phyloP scores from a whole-genome alignment of 768 basidiomycete genomes.

The Grammothele lineata region DNA sequence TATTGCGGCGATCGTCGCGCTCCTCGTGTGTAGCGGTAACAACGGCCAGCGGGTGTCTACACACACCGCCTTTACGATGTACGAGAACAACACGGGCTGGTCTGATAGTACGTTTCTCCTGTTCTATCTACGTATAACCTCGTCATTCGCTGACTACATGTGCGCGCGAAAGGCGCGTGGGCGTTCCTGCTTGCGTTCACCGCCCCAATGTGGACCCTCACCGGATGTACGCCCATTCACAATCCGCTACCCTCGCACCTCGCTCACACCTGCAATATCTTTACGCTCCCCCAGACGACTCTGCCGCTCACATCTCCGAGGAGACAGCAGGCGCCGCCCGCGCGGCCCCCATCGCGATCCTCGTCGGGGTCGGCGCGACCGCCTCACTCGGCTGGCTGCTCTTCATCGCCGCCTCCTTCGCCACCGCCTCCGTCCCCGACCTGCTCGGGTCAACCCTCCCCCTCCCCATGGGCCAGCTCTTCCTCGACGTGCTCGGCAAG shows the following conservation, averaged over 20 bases:
- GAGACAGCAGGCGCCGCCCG: slow-evolving; percentile 61
- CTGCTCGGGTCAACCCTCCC: slow-evolving; percentile 48
- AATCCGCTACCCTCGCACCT: neutral
- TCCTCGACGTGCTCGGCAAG: slow-evolving; percentile 61
- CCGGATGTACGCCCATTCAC: slow-evolving; percentile 54
- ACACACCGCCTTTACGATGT: slow-evolving; percentile 61
- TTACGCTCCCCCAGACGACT: slow-evolving; percentile 48
- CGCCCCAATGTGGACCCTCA: slow-evolving; percentile 76
- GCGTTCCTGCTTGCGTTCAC: slow-evolving; percentile 71
- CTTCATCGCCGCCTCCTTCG: slow-evolving; percentile 62
- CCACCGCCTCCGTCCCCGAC: slow-evolving; percentile 48
- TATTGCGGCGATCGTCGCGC: slow-evolving; percentile 54
- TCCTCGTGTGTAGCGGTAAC: slow-evolving; percentile 53
- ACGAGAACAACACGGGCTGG: slow-evolving; percentile 74
- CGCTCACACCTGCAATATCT: neutral
- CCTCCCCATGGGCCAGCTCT: slow-evolving; percentile 70
- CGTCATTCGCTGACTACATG: too few species aligned
- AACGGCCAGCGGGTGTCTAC: slow-evolving; percentile 48
- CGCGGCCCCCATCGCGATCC: slow-evolving; percentile 66
- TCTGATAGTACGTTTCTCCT: slow-evolving; percentile 47
- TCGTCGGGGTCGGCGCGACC: slow-evolving; percentile 58
- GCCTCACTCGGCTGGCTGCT: slow-evolving; percentile 63
- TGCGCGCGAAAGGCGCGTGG: slow-evolving; percentile 74
- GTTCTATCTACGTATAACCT: too few species aligned
- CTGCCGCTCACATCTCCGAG: slow-evolving; percentile 72